phyloP scores from a whole-genome alignment of 2,329 filamentous ascomycete species.

The Colletotrichum sp. region DNA sequence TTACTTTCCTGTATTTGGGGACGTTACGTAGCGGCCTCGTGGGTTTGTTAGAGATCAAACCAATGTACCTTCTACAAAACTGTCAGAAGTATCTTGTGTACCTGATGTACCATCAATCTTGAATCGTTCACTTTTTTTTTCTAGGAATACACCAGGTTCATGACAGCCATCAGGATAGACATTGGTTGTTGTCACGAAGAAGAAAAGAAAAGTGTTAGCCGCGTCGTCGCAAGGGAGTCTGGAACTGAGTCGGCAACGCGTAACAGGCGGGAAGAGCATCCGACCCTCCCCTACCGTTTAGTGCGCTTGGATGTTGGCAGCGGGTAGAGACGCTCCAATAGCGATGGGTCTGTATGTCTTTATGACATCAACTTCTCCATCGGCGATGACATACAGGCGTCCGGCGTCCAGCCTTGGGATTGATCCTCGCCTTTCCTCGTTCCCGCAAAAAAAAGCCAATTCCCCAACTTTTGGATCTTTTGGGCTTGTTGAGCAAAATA shows the following conservation, averaged over 20 bases:
- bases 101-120: neutral
- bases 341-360: neutral
- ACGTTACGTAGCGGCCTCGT: neutral
- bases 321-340: slow-evolving; percentile 6
- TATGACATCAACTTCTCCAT: slow-evolving; percentile 19
- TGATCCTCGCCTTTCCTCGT: neutral
- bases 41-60: neutral
- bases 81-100: slow-evolving; percentile 1
- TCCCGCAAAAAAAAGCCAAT: neutral
- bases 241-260: neutral
- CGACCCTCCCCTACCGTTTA: neutral
- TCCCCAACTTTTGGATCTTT: neutral
- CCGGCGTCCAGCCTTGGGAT: neutral
- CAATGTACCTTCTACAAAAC: neutral
- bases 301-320: neutral
- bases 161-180: neutral
- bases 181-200: neutral
- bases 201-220: neutral
- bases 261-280: neutral
- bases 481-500: neutral
- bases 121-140: neutral
- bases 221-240: neutral
- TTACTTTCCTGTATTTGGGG: neutral
- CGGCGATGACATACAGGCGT: neutral
- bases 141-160: neutral